A percentile compares a stretch with the other conserved stretches of the same genome.
These are phyloP conservation scores for Metschnikowia chrysomelidarum DNA, from an alignment of 805 yeast genomes.

Conservation along the genomic window DNA sequence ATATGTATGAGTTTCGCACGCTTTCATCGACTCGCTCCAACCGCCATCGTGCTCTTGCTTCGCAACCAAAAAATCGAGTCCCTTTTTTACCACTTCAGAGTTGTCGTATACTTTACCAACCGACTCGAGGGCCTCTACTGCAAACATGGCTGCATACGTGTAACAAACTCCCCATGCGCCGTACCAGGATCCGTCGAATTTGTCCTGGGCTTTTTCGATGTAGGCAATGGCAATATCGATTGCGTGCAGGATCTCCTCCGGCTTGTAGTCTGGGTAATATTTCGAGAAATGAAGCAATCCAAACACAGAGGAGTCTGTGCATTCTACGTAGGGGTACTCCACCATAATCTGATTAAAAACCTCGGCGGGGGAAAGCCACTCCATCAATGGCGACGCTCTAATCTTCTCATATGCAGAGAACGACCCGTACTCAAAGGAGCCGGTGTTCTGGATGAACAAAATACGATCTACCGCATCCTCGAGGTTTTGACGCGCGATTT, in stretches of 20 bases:
- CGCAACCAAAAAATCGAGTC: slow-evolving; percentile 79
- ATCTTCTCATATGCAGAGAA: slow-evolving; percentile 89
- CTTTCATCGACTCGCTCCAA: slow-evolving; percentile 94
- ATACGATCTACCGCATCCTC: slow-evolving; percentile 74
- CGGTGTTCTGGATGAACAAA: slow-evolving; percentile 73
- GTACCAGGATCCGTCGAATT: slow-evolving; percentile 89
- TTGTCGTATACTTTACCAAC: slow-evolving; percentile 63
- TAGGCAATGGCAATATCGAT: slow-evolving; percentile 72
- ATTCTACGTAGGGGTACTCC: slow-evolving; percentile 97
- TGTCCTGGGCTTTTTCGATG: slow-evolving; percentile 62
- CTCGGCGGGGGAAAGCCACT: slow-evolving; percentile 89
- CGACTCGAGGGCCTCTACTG: slow-evolving; percentile 82
- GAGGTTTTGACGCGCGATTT: slow-evolving; percentile 54
- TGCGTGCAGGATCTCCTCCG: slow-evolving; percentile 62
- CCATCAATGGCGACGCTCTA: slow-evolving; percentile 75
- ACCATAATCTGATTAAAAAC: slow-evolving; percentile 98
- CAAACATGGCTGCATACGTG: slow-evolving; percentile 97
- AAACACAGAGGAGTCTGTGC: slow-evolving; percentile 91
- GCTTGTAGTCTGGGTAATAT: slow-evolving; percentile 60
- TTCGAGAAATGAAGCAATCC: slow-evolving; percentile 80
- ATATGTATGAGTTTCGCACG: slow-evolving; percentile 78
- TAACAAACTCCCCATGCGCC: slow-evolving; percentile 98
- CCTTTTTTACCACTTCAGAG: slow-evolving; percentile 60
- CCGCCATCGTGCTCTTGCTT: slow-evolving; percentile 90
- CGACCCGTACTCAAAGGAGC: slow-evolving; percentile 80